Percentiles rank a stretch among this genome's conserved stretches.
Conservation (phyloP, 305 asterid genomes). For the Coffea humblotiana region DNA sequence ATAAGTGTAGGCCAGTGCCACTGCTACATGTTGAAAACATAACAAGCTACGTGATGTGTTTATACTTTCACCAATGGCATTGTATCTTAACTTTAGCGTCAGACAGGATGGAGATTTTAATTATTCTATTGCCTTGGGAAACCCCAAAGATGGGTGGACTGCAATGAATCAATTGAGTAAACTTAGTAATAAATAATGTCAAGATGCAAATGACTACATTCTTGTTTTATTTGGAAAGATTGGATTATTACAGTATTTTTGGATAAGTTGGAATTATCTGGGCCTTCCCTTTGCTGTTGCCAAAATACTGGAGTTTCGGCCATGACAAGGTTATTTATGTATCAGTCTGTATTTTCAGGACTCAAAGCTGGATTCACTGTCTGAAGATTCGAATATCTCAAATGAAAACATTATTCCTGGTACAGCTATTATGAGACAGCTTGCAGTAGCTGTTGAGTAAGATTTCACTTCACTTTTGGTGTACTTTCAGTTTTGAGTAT, state of each 20-base stretch:
- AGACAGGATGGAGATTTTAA: background rate
- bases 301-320: background rate
- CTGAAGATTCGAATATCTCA: constrained; percentile 47
- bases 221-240: background rate
- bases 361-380: constrained; percentile 40
- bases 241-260: background rate
- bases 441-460: constrained; percentile 93
- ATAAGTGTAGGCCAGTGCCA: background rate
- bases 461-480: constrained; percentile 27
- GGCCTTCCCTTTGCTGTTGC: background rate
- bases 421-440: constrained; percentile 65
- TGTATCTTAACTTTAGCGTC: background rate
- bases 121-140: background rate
- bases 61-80: background rate
- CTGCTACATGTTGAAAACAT: background rate
- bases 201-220: background rate
- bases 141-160: background rate
- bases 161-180: background rate
- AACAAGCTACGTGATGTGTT: background rate
- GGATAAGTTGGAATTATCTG: no score
- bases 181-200: background rate
- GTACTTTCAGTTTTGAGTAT: background rate
- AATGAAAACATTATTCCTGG: constrained; percentile 67
- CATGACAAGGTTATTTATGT: background rate
- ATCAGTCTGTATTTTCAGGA: constrained; percentile 40